Conservation (phyloP, 345 rosid genomes). For the Moricandia moricandioides region DNA sequence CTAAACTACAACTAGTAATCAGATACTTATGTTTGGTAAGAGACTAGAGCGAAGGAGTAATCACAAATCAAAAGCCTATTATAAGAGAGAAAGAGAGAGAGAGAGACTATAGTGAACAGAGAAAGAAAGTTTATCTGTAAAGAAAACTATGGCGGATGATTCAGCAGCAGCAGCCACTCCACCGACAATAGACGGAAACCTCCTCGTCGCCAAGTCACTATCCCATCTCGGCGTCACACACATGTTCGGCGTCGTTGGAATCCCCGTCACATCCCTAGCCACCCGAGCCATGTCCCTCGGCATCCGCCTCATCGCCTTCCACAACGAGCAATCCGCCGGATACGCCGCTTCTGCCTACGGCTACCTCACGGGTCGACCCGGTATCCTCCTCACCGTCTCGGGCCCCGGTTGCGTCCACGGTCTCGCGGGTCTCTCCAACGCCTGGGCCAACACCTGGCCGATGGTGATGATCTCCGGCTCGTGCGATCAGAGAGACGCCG, state of each 20-base stretch:
- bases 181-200: conserved; percentile 61
- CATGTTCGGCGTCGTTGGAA: conserved; percentile 97
- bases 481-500: conserved; percentile 72
- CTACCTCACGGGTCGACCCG: conserved; percentile 82
- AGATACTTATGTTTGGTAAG: too few species aligned
- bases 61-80: too few species aligned
- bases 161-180: conserved; percentile 17
- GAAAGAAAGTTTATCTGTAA: too few species aligned
- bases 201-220: conserved; percentile 62
- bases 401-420: conserved; percentile 99
- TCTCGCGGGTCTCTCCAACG: conserved; percentile 86
- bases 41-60: too few species aligned
- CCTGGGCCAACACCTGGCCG: conserved; percentile 88
- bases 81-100: too few species aligned
- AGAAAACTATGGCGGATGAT: conserved; percentile 29
- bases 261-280: conserved; percentile 91
- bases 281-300: conserved; percentile 75
- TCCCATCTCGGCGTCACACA: conserved; percentile 72
- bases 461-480: conserved; percentile 95
- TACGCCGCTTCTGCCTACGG: conserved; percentile 98
- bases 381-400: conserved; percentile 81
- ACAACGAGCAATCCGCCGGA: conserved; percentile 98
- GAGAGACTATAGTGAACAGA: too few species aligned
- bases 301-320: conserved; percentile 89
- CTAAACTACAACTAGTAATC: too few species aligned